These are phyloP conservation scores for Colletotrichum higginsianum DNA, from an alignment of 2,329 filamentous ascomycete species.

Conservation along the genomic window DNA sequence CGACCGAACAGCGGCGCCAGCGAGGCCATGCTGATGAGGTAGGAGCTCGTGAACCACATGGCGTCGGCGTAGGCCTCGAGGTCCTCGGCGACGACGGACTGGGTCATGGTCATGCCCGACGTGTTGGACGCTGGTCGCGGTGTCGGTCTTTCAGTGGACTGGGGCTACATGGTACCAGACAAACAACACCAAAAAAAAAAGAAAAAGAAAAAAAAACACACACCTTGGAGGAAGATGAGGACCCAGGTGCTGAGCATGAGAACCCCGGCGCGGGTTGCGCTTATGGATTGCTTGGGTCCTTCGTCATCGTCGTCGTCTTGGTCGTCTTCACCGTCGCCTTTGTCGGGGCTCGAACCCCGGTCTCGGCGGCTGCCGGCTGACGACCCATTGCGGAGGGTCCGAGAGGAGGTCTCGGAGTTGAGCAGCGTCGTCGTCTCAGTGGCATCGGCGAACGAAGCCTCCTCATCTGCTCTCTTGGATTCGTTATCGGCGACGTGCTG, in stretches of 20 bases:
- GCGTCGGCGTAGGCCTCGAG: conserved; percentile 80
- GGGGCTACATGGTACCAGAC: conserved; percentile 6
- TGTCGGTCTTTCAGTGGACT: conserved; percentile 20
- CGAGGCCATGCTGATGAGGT: conserved; percentile 74
- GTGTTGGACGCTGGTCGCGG: conserved; percentile 74
- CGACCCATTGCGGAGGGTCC: conserved; percentile 32
- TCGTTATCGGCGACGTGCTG: conserved; percentile 8
- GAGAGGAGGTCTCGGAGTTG: conserved; percentile 39
- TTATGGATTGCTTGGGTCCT: conserved; percentile 46
- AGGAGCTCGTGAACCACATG: conserved; percentile 87
- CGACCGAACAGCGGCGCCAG: conserved; percentile 80
- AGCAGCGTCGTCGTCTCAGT: conserved; percentile 42
- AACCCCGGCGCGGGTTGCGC: conserved; percentile 55
- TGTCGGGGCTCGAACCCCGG: conserved; percentile 27
- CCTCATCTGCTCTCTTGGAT: not conserved
- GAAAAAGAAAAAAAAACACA: conserved; percentile 33
- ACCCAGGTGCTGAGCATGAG: conserved; percentile 69
- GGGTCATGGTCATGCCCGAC: conserved; percentile 85
- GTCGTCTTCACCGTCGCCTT: conserved; percentile 20
- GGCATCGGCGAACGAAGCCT: conserved; percentile 10
- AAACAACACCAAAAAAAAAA: not conserved
- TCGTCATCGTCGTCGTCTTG: conserved; percentile 22
- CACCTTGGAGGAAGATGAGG: conserved; percentile 74
- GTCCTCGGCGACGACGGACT: conserved; percentile 82
- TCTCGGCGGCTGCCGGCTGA: conserved; percentile 19